Conservation (phyloP, 1,284 basidiomycete genomes). For the Cerrena zonata region DNA sequence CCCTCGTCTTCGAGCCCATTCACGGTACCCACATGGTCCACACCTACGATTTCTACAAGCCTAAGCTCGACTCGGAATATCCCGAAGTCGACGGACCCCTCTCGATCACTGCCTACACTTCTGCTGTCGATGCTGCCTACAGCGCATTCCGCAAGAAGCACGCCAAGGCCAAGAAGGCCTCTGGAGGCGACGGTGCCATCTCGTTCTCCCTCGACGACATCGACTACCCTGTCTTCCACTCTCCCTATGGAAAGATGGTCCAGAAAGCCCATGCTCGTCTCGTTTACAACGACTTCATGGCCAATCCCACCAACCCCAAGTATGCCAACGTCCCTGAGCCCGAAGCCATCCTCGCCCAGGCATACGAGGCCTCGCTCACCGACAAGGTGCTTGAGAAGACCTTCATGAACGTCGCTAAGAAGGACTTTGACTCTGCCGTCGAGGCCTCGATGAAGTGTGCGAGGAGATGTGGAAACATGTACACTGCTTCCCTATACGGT, state of each 20-base stretch:
- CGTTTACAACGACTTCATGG: conserved; percentile 87
- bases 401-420: conserved; percentile 73
- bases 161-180: conserved; percentile 57
- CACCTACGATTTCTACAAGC: conserved; percentile 98
- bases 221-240: conserved; percentile 90
- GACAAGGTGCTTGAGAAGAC: conserved; percentile 97
- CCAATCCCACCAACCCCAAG: conserved; percentile 65
- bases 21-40: conserved; percentile 98
- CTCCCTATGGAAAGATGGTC: conserved; percentile 96
- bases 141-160: conserved; percentile 81
- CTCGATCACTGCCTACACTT: conserved; percentile 92
- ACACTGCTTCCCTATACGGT: conserved; percentile 95
- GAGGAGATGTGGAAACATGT: conserved; percentile 93
- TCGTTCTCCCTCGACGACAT: conserved; percentile 72
- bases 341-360: conserved; percentile 60
- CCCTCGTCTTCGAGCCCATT: conserved; percentile 88
- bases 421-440: conserved; percentile 67
- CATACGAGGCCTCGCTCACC: conserved; percentile 71
- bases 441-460: conserved; percentile 79
- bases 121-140: conserved; percentile 90
- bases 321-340: conserved; percentile 74
- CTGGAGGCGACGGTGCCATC: conserved; percentile 26
- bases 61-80: conserved; percentile 87
- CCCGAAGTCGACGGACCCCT: conserved; percentile 96
- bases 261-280: conserved; percentile 96